A percentile compares a stretch with the other conserved stretches of the same genome.
phyloP scores from a whole-genome alignment of 306 rosid species.

The Dryas alaskensis region DNA sequence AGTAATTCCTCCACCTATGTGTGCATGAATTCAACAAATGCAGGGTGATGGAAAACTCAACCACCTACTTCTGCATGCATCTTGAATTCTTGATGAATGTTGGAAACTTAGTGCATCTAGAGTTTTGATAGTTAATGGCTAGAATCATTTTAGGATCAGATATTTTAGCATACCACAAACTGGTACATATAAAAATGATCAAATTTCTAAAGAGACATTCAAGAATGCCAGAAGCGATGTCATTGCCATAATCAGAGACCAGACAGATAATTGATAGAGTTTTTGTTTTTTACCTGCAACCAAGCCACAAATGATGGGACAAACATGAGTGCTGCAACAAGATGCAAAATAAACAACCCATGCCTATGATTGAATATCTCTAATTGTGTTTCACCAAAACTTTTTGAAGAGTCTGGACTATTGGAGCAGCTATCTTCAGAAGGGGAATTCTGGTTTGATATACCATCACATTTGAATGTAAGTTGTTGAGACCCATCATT shows the following conservation, averaged over 20 bases:
- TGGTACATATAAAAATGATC: not conserved
- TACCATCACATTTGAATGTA: slow-evolving; percentile 48
- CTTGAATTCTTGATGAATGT: not conserved
- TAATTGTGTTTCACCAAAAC: slow-evolving; percentile 76
- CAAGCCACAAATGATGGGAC: slow-evolving; percentile 84
- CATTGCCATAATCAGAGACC: not conserved
- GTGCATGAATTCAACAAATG: not conserved
- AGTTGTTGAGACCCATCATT: slow-evolving; percentile 39
- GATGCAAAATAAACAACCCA: slow-evolving; percentile 82
- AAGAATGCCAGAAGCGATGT: not conserved
- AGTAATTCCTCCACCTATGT: not conserved
- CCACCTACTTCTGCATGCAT: not conserved
- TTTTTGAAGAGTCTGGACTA: slow-evolving; percentile 67
- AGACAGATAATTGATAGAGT: slow-evolving; percentile 16
- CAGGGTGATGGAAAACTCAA: not conserved
- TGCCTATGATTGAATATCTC: slow-evolving; percentile 87
- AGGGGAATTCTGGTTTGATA: slow-evolving; percentile 44
- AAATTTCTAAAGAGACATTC: not conserved
- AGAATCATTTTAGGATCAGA: not conserved
- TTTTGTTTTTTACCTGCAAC: slow-evolving; percentile 63
- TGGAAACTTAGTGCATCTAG: not conserved
- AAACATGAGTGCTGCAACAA: slow-evolving; percentile 78
- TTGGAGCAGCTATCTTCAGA: slow-evolving; percentile 47
- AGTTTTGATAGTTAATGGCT: not conserved
- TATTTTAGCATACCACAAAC: not conserved